Percentiles rank a stretch among this genome's conserved stretches.
Evolutionary conservation across 2,329 filamentous ascomycete genomes (phyloP).

Genomic region (Fusarium proliferatum): DNA sequence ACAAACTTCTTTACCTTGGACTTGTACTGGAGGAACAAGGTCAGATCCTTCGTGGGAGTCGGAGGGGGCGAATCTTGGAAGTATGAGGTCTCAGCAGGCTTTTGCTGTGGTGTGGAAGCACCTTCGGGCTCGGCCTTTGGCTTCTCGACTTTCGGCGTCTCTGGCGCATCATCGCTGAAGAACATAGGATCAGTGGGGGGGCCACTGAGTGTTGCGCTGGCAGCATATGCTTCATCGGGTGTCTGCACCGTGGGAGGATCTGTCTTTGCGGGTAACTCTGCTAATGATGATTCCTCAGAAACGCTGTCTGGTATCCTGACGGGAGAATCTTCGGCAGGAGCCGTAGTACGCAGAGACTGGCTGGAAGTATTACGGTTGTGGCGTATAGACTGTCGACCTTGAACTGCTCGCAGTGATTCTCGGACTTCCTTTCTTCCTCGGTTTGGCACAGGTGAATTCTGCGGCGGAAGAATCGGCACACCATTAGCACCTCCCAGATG

Average conservation of each 20-base stretch:
- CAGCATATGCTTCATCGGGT: conserved; percentile 72
- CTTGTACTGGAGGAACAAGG: conserved; percentile 95
- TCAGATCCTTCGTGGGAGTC: conserved; percentile 82
- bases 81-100: conserved; percentile 56
- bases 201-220: conserved; percentile 69
- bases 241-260: conserved; percentile 62
- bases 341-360: conserved; percentile 53
- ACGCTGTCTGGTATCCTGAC: conserved; percentile 69
- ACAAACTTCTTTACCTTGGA: conserved; percentile 97
- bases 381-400: conserved; percentile 62
- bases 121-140: conserved; percentile 39
- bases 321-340: conserved; percentile 68
- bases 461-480: conserved; percentile 86
- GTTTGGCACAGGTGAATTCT: conserved; percentile 86
- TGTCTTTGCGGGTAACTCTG: conserved; percentile 39
- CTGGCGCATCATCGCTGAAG: conserved; percentile 28
- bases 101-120: conserved; percentile 55
- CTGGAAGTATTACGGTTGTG: conserved; percentile 62
- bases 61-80: conserved; percentile 73
- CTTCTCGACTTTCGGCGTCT: conserved; percentile 33
- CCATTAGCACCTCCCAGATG: conserved; percentile 86
- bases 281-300: conserved; percentile 65
- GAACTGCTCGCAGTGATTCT: conserved; percentile 81
- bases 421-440: conserved; percentile 80
- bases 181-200: conserved; percentile 63